Conservation (phyloP, 768 basidiomycete species). For the Postia placenta region DNA sequence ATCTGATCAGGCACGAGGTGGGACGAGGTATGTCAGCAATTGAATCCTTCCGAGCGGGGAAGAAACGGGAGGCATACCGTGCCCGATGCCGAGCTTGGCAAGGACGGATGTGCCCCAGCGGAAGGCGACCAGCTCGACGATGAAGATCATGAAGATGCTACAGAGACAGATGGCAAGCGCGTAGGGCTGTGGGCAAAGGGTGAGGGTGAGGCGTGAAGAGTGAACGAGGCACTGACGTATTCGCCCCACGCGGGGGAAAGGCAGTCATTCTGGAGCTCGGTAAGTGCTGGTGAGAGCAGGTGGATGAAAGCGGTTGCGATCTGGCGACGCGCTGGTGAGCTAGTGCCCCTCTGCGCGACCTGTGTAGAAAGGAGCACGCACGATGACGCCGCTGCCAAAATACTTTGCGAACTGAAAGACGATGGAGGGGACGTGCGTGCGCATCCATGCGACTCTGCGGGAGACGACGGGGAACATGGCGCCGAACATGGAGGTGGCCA, state of each 20-base stretch:
- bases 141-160: conserved; percentile 80
- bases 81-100: conserved; percentile 51
- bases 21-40: no score
- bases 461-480: conserved; percentile 71
- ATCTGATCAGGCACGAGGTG: conserved; percentile 37
- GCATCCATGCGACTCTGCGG: conserved; percentile 40
- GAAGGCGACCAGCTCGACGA: conserved; percentile 81
- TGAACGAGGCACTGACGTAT: conserved; percentile 51
- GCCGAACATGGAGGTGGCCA: conserved; percentile 51
- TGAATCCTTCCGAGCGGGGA: neutral
- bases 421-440: conserved; percentile 42
- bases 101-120: conserved; percentile 79
- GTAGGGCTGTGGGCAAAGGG: conserved; percentile 53
- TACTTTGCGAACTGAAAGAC: conserved; percentile 84
- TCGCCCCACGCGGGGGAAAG: conserved; percentile 60
- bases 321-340: conserved; percentile 28
- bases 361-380: conserved; percentile 29
- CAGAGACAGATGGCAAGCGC: conserved; percentile 74
- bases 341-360: neutral
- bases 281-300: conserved; percentile 69
- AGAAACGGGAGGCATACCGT: conserved; percentile 37
- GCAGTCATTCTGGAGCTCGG: conserved; percentile 65
- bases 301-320: conserved; percentile 90
- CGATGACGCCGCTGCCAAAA: conserved; percentile 88
- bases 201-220: neutral